Evolutionary conservation across 2,329 filamentous ascomycete species (phyloP).

Genomic region (Hypoxylon sp.): DNA sequence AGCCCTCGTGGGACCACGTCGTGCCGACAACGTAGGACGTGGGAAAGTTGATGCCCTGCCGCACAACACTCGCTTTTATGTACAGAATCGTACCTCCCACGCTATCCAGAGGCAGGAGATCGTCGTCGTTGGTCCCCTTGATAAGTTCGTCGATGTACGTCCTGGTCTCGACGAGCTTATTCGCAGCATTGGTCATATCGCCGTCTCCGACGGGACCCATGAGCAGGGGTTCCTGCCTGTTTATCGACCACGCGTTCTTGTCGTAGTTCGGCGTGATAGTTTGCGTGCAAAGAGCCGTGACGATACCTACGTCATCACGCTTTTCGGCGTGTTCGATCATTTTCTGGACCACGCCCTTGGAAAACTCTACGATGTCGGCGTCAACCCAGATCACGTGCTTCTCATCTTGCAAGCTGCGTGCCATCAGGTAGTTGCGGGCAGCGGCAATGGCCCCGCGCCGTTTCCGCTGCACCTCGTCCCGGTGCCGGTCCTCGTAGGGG

Average conservation of each 20-base stretch:
- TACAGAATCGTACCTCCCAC: constrained; percentile 57
- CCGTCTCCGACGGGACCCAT: constrained; percentile 45
- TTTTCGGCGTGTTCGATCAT: constrained; percentile 52
- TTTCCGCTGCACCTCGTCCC: constrained; percentile 46
- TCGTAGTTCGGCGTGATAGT: constrained; percentile 55
- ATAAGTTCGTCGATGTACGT: constrained; percentile 48
- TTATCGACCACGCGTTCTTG: constrained; percentile 56
- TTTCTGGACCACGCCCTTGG: constrained; percentile 51
- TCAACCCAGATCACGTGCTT: constrained; percentile 57
- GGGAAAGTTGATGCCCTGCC: constrained; percentile 55
- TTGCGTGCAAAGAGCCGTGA: constrained; percentile 55
- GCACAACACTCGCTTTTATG: constrained; percentile 52
- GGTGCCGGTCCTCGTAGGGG: constrained; percentile 47
- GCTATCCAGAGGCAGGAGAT: constrained; percentile 55
- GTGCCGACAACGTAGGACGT: constrained; percentile 55
- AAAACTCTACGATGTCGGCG: constrained; percentile 56
- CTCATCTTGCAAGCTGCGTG: constrained; percentile 52
- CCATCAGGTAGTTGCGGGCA: constrained; percentile 56
- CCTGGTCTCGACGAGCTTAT: constrained; percentile 44
- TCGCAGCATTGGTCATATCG: constrained; percentile 36
- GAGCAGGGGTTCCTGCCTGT: constrained; percentile 32
- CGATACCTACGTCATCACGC: constrained; percentile 51
- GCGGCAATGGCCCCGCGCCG: constrained; percentile 51
- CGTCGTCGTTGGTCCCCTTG: constrained; percentile 50
- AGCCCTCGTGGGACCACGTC: constrained; percentile 55